Conservation (phyloP, 2,329 filamentous ascomycete species). For the Sclerotinia subarctica region DNA sequence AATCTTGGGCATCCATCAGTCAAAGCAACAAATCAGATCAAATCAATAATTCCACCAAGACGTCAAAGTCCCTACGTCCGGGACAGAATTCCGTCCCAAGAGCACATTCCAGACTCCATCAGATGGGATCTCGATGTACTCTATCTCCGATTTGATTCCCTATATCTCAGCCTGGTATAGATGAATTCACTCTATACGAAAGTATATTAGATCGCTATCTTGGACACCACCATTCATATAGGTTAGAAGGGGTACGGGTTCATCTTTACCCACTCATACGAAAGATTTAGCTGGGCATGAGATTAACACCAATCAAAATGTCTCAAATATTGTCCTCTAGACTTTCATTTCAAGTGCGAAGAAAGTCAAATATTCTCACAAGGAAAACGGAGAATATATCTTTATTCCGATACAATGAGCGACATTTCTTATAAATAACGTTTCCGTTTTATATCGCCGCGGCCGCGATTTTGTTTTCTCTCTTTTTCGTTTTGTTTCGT, state of each 20-base stretch:
- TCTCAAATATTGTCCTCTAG: too few species aligned
- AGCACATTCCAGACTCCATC: neutral
- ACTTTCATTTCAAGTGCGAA: too few species aligned
- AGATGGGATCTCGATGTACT: neutral
- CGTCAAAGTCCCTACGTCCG: neutral
- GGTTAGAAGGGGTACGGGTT: neutral
- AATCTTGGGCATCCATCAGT: neutral
- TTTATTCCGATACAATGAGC: neutral
- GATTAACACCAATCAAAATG: too few species aligned
- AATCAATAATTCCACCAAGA: neutral
- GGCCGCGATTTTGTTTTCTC: neutral
- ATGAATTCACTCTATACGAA: constrained; percentile 1
- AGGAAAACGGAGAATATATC: too few species aligned
- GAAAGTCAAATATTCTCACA: too few species aligned
- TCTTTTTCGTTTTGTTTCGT: neutral
- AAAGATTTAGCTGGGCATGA: neutral
- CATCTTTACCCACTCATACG: neutral
- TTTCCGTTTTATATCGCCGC: neutral
- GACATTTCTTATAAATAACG: neutral
- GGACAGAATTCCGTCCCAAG: neutral
- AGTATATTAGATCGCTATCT: neutral
- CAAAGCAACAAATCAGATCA: neutral
- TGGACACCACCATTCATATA: neutral
- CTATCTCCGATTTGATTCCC: neutral
- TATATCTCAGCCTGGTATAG: constrained; percentile 7